Percentiles rank a stretch among this genome's conserved stretches.
Evolutionary conservation across 768 basidiomycete genomes (phyloP).

Genomic region (Collybia nuda): DNA sequence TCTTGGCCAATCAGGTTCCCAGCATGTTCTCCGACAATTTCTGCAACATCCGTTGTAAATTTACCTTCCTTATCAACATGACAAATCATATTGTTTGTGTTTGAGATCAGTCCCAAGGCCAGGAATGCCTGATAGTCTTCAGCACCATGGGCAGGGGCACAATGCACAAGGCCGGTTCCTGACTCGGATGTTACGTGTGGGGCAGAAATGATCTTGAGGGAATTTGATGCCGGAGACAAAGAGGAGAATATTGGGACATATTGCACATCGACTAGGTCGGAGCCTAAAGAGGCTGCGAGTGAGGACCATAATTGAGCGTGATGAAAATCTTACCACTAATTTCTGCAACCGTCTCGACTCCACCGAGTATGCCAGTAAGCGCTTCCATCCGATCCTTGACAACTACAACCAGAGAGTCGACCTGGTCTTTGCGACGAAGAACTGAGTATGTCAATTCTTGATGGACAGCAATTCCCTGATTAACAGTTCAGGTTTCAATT

Average conservation of each 20-base stretch:
- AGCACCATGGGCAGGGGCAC: constrained; percentile 90
- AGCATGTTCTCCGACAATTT: constrained; percentile 53
- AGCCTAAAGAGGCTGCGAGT: constrained; percentile 31
- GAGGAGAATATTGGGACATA: constrained; percentile 65
- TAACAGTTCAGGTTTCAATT: neutral
- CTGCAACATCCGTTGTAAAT: constrained; percentile 59
- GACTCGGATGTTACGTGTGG: constrained; percentile 80
- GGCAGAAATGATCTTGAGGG: constrained; percentile 59
- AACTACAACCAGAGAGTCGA: constrained; percentile 37
- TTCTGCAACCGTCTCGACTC: constrained; percentile 32
- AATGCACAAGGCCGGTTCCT: constrained; percentile 96
- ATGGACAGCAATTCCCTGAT: constrained; percentile 87
- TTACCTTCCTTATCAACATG: constrained; percentile 80
- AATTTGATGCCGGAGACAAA: constrained; percentile 21
- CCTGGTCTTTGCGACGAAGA: constrained; percentile 27
- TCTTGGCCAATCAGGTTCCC: constrained; percentile 62
- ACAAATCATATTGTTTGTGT: constrained; percentile 56
- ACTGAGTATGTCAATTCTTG: constrained; percentile 67
- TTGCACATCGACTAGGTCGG: constrained; percentile 54
- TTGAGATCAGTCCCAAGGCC: constrained; percentile 47
- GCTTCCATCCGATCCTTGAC: constrained; percentile 50
- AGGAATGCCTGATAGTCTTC: constrained; percentile 88
- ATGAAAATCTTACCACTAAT: constrained; percentile 31
- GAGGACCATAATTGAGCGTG: neutral
- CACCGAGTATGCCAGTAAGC: constrained; percentile 33